phyloP scores from a whole-genome alignment of 2,329 filamentous ascomycete genomes.

The Byssothecium circinans region DNA sequence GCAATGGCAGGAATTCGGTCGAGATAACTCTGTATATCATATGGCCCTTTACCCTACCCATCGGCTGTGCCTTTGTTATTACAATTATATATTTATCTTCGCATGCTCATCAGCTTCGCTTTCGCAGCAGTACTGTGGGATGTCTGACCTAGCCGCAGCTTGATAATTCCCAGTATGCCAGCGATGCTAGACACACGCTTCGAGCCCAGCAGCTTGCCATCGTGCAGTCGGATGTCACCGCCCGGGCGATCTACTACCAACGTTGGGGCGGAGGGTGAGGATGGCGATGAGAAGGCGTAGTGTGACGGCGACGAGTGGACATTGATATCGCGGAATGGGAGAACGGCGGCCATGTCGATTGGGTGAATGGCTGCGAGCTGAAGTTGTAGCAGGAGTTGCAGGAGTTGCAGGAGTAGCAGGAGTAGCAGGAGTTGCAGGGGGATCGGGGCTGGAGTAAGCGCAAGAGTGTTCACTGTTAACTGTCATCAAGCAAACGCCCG shows the following conservation, averaged over 20 bases:
- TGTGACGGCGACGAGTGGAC: slow-evolving; percentile 88
- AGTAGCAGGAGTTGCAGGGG: background rate
- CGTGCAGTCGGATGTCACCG: slow-evolving; percentile 82
- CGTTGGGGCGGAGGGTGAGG: slow-evolving; percentile 83
- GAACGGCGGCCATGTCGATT: slow-evolving; percentile 51
- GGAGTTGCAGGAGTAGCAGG: too few species aligned
- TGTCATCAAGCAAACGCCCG: too few species aligned
- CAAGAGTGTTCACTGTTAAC: background rate
- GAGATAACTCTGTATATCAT: slow-evolving; percentile 92
- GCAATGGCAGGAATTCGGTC: slow-evolving; percentile 90
- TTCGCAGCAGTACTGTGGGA: slow-evolving; percentile 11
- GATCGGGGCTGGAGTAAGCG: background rate
- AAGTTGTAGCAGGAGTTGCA: too few species aligned
- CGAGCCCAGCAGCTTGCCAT: slow-evolving; percentile 72
- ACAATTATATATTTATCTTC: slow-evolving; percentile 93
- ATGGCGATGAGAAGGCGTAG: slow-evolving; percentile 96
- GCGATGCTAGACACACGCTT: slow-evolving; percentile 92
- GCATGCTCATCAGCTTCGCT: slow-evolving; percentile 20
- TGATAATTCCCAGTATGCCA: slow-evolving; percentile 91
- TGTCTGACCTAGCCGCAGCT: slow-evolving; percentile 78
- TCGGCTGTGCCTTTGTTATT: slow-evolving; percentile 89
- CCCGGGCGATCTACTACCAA: slow-evolving; percentile 89
- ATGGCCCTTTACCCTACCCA: slow-evolving; percentile 90
- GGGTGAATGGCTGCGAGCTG: background rate
- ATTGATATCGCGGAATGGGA: slow-evolving; percentile 95